Evolutionary conservation across 176 grass and related monocot species (phyloP), one percentile per base, ranked within the genome.

Genomic region (Musa acuminata): DNA sequence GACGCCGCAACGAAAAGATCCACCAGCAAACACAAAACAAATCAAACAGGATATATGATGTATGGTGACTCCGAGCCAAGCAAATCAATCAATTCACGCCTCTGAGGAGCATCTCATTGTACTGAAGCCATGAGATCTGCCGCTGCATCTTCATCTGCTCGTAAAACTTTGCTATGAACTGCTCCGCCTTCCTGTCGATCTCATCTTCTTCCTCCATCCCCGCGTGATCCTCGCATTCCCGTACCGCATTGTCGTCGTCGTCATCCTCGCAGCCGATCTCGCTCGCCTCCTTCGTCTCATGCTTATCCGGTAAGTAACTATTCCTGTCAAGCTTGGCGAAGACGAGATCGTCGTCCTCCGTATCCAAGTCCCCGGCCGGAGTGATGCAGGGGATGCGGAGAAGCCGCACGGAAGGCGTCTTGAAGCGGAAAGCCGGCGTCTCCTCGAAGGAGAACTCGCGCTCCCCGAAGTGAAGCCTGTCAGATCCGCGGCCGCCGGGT

Each of bases 361-460:
- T 11, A n/a, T 59, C 29, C 9, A 49, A 72, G 70, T 82, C 86
- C 11, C 13, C 66, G 2, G 77, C 69, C 9, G 92, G 87, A 12
- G 69, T 64, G 74, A 89, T 89, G 83, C 89, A 92, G 76, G 89
- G 87, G 78, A 89, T 80, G 10, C 79, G 83, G 14, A 89, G 92
- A 67, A 81, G 77, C 57, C 82, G 85, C 64, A 76, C 22, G n/a
- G 89, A 89, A 5, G 84, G 84, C 0, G 83, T 78, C 9, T 90
- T 88, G 82, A 96, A 85, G 35, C 81, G 85, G 86, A 96, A 96
- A 21, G 59, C 72, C 2, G 89, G 92, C 11, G 89, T 96, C 67
- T 96, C 92, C 12, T 96, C 83, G 75, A 96, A 92, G 64, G 92
- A 96, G 82, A 79, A 92, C 80, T 96, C 85, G 24, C 87, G 82